Evolutionary conservation across 345 rosid species (phyloP).

Genomic region (Reutealis trisperma): DNA sequence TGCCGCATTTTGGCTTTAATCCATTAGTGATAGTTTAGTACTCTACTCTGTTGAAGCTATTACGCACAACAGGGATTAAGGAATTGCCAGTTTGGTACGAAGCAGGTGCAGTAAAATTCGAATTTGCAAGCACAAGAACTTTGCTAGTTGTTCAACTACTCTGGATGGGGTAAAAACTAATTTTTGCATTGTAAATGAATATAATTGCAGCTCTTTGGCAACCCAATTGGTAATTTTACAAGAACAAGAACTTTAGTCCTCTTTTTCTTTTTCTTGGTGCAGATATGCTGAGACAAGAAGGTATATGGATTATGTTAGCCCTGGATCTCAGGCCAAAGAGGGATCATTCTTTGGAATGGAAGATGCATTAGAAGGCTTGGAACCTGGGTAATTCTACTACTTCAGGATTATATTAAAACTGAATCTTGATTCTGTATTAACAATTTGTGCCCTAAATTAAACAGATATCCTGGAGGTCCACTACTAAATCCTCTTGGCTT

Average conservation of each 20-base stretch:
- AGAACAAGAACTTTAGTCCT: background rate
- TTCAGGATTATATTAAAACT: background rate
- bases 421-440: background rate
- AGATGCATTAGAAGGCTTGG: slow-evolving; percentile 75
- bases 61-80: slow-evolving; percentile 67
- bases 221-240: background rate
- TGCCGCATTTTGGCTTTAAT: no score
- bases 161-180: slow-evolving; percentile 73
- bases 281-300: slow-evolving; percentile 88
- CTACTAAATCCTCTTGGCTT: slow-evolving; percentile 86
- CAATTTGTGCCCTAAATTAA: background rate
- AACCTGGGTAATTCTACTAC: slow-evolving; percentile 63
- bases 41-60: slow-evolving; percentile 49
- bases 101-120: slow-evolving; percentile 84
- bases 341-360: slow-evolving; percentile 88
- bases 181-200: background rate
- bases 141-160: slow-evolving; percentile 68
- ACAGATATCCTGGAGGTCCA: slow-evolving; percentile 96
- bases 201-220: background rate
- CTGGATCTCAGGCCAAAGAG: slow-evolving; percentile 84
- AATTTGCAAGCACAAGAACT: slow-evolving; percentile 70
- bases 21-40: background rate
- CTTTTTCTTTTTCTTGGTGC: background rate
- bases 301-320: slow-evolving; percentile 77
- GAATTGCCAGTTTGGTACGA: slow-evolving; percentile 90